A percentile compares a stretch with the other conserved stretches of the same genome.
These are phyloP conservation scores for Claviceps capensis DNA, from an alignment of 2,329 filamentous ascomycete species.

Conservation along the genomic window DNA sequence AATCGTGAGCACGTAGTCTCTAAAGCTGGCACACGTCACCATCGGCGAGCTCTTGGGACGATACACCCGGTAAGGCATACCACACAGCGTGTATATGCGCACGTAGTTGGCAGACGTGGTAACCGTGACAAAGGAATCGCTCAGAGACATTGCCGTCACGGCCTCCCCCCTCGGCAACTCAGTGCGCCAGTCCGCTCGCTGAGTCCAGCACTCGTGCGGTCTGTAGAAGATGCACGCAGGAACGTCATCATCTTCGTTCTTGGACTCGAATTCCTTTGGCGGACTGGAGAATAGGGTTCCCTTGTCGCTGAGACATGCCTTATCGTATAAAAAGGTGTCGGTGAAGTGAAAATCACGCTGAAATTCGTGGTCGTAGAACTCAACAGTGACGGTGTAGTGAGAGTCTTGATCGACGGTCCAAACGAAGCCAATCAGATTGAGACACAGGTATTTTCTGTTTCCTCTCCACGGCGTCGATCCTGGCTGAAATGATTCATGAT, in stretches of 20 bases:
- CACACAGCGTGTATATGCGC: constrained; percentile 84
- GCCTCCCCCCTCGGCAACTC: constrained; percentile 77
- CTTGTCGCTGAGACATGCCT: constrained; percentile 78
- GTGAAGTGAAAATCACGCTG: constrained; percentile 96
- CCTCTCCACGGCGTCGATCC: constrained; percentile 94
- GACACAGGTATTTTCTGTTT: constrained; percentile 81
- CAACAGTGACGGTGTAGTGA: constrained; percentile 85
- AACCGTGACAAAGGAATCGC: constrained; percentile 80
- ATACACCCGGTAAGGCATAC: constrained; percentile 78
- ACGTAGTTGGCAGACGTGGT: constrained; percentile 81
- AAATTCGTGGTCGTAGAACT: constrained; percentile 90
- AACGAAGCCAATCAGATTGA: constrained; percentile 87
- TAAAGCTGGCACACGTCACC: constrained; percentile 87
- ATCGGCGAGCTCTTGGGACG: constrained; percentile 81
- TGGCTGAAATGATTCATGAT: constrained; percentile 80
- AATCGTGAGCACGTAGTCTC: constrained; percentile 91
- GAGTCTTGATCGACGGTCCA: constrained; percentile 96
- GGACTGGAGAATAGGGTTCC: constrained; percentile 78
- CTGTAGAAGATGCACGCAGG: constrained; percentile 87
- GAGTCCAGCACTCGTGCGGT: constrained; percentile 93
- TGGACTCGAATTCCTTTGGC: constrained; percentile 26
- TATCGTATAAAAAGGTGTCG: constrained; percentile 90
- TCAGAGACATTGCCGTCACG: constrained; percentile 77
- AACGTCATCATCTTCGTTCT: constrained; percentile 39
- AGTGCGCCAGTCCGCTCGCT: constrained; percentile 79